Evolutionary conservation across 139 green algal genomes (phyloP), one percentile per base, ranked within the genome.

Genomic region (Chara braunii): DNA sequence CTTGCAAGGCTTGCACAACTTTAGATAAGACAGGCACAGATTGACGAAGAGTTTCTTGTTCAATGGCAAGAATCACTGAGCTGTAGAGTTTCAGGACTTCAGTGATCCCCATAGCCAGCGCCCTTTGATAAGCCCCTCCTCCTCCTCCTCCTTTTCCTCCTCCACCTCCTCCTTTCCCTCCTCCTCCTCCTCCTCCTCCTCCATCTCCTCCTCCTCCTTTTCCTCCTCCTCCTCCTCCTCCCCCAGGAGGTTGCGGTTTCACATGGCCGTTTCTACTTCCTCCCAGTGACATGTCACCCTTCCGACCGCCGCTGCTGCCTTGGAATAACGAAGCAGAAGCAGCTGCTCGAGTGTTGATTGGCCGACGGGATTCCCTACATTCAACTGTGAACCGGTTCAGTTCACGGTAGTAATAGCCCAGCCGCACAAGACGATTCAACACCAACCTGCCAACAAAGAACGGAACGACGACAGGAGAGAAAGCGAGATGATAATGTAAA

Each of bases 41-140:
- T 35, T 64, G 2, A n/a, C 60, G 37, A 60, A 78, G 37, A 56
- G 89, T 57, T 50, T 84, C 74, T 52, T 79, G 70, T 75, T 94
- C 80, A 32, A 92, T 43, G 26, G 71, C 37, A 43, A 90, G 67
- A 36, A 95, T 60, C 0, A 78, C 76, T 32, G 55, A 59, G 45
- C 84, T 69, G 70, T 94, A 94, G 45, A 90, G 84, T 24, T 84
- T 80, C 29, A 94, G 77, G 9, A 93, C 60, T 81, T 95, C 88
- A 87, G 79, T 54, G 1, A 94, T 35, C 24, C 87, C 88, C 26
- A 69, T 60, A 5, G 83, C 84, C 7, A 94, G 61, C 3, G 85
- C 87, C 2, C 64, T 37, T 35, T 78, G 58, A 68, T 94, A 89
- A 9, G 85, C 67, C 64, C 73, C 83, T 29, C 56, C 64, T 14